Evolutionary conservation across 495 filamentous ascomycete species (phyloP), one percentile per base, ranked within the genome.

Genomic region (Penicillium desertorum): DNA sequence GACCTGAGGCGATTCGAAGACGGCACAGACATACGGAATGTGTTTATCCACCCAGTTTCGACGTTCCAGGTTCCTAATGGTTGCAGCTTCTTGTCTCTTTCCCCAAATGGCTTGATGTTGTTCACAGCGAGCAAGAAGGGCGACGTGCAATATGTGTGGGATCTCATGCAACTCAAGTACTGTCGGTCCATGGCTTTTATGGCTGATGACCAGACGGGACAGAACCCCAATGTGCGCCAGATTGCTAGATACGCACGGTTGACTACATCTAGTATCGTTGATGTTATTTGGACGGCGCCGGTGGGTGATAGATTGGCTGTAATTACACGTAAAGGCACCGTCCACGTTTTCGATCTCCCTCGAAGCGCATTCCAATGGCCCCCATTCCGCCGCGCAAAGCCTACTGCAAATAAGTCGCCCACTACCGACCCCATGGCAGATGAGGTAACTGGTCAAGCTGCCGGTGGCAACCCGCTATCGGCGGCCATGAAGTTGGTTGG

Each of bases 41-140:
- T 75, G 45, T 54, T 71, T 23, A 70, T 78, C 34, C 79, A 85
- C 48, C 89, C 91, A 3, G 68, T 91, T 45, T 86, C 89, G 7
- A 93, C 91, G 1, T 96, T 98, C 62, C 82, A 84, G 20, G 79
- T 89, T 5, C 87, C 88, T 8, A 83, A 88, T 48, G 94, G 94
- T 22, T 96, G 92, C 71, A 97, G 94, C 69, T 92, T 89, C 65
- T 71, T 98, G 20, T 95, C 92, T 0, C 89, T 98, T 52, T 86
- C 92, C 44, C 92, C 94, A 0, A 88, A 83, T 45, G 93, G 93
- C 2, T 72, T 96, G 3, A 83, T 85, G 67, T 76, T 98, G 10
- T 83, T 98, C 58, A 98, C 90, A 1, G 92, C 89, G 17, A 97
- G 88, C 69, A 88, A 83, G 62, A 97, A 96, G 61, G 94, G 94